Evolutionary conservation across 2,329 filamentous ascomycete species (phyloP), one percentile per base, ranked within the genome.

Genomic region (Colletotrichum caudatum): DNA sequence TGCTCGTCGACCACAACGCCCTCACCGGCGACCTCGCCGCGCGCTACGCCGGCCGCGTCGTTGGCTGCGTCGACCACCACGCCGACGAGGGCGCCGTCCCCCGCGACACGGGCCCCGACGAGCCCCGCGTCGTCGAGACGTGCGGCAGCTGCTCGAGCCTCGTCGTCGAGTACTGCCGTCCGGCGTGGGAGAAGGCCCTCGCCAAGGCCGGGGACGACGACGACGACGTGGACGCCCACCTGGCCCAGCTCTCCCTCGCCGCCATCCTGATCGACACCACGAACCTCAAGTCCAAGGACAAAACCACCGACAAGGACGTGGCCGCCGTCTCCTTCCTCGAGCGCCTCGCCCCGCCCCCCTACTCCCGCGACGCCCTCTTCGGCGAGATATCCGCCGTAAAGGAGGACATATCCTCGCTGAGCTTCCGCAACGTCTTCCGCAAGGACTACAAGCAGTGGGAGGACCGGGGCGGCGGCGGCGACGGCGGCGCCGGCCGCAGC

Each of bases 381-480:
- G 78, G 85, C 5, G 82, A 88, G 66, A 86, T 95, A 35, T 84
- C 85, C 1, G 80, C 80, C 6, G 90, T 93, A 6, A 95, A 95
- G 80, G 87, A 89, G 73, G 88, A 94, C 74, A 85, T 96, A 63
- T 88, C 86, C 3, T 75, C 78, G 0, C 81, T 96, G 57, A 83
- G 81, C 48, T 80, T 94, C 74, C 82, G 86, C 29, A 93, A 95
- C 75, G 87, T 95, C 50, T 81, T 95, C 64, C 86, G 92, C 74
- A 95, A 95, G 80, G 93, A 97, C 81, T 97, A 95, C 82, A 97
- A 97, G 82, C 87, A 93, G 77, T 96, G 93, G 93, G 82, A 82
- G 14, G 88, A 90, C 66, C 82, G 82, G 14, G 82, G 80, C 0
- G 78, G 89, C 48, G 68, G 41, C 0, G 46, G n/a, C 8, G 20